These are phyloP conservation scores for Lojkania enalia DNA, from an alignment of 2,329 filamentous ascomycete genomes.

Conservation along the genomic window DNA sequence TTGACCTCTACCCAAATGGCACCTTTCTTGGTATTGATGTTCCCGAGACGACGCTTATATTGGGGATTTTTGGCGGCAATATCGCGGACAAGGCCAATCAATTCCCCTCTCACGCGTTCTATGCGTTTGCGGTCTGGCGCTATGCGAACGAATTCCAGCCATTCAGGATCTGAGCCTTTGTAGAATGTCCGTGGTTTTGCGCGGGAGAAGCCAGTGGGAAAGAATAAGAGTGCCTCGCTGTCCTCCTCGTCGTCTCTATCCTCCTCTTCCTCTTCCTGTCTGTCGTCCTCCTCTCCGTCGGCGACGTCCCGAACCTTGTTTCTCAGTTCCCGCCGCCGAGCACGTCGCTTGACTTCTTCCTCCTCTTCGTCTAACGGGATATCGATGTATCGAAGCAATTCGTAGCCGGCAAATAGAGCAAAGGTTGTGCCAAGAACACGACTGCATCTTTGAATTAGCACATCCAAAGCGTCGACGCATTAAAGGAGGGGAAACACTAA, in stretches of 20 bases:
- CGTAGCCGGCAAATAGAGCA: constrained; percentile 23
- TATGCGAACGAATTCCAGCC: constrained; percentile 55
- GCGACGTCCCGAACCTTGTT: constrained; percentile 9
- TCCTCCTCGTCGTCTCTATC: constrained; percentile 37
- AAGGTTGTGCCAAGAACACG: constrained; percentile 30
- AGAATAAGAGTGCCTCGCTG: constrained; percentile 46
- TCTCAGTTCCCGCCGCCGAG: background rate
- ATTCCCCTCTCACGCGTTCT: constrained; percentile 28
- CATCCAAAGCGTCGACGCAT: background rate
- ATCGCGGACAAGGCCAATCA: constrained; percentile 42
- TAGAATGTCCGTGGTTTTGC: constrained; percentile 49
- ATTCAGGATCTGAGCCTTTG: constrained; percentile 57
- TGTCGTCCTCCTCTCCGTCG: constrained; percentile 25
- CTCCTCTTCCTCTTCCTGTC: constrained; percentile 38
- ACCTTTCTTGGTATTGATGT: constrained; percentile 46
- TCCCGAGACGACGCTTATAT: constrained; percentile 40
- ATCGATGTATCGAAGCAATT: constrained; percentile 26
- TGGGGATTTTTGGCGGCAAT: constrained; percentile 32
- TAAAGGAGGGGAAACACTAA: constrained; percentile 20
- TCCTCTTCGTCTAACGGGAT: constrained; percentile 29
- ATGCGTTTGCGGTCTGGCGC: constrained; percentile 40
- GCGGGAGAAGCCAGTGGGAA: constrained; percentile 53
- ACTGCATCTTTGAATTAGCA: constrained; percentile 20
- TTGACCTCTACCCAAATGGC: constrained; percentile 53
- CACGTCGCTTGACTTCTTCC: constrained; percentile 10